phyloP scores from a whole-genome alignment of 2,329 filamentous ascomycete species.

The Pseudogymnoascus sp. region DNA sequence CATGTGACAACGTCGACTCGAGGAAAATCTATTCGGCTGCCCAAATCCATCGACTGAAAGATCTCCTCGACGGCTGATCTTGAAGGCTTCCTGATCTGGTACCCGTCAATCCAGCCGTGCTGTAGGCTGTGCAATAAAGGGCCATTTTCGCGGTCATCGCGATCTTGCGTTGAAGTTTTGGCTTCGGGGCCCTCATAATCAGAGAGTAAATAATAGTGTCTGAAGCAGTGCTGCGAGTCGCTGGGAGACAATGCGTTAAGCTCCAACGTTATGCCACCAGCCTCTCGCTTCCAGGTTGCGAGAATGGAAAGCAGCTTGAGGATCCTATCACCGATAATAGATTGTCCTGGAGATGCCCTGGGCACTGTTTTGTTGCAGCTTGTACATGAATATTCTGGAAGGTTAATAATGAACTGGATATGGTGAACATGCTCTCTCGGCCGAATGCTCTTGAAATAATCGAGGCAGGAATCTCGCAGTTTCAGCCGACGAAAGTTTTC shows the following conservation, averaged over 20 bases:
- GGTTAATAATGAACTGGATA: slow-evolving; percentile 26
- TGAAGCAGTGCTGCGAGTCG: slow-evolving; percentile 30
- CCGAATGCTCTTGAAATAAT: slow-evolving; percentile 6
- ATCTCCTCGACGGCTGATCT: slow-evolving; percentile 20
- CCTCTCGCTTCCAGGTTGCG: slow-evolving; percentile 22
- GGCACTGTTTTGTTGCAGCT: slow-evolving; percentile 6
- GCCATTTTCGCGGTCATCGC: neutral
- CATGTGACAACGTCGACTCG: slow-evolving; percentile 24
- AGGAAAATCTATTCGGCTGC: slow-evolving; percentile 17
- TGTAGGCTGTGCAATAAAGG: slow-evolving; percentile 19
- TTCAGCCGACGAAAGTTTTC: neutral
- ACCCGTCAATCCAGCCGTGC: slow-evolving; percentile 28
- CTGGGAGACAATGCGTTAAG: slow-evolving; percentile 29
- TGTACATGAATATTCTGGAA: slow-evolving; percentile 22
- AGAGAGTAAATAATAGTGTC: slow-evolving; percentile 21
- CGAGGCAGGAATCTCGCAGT: neutral
- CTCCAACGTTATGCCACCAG: slow-evolving; percentile 26
- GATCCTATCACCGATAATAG: neutral
- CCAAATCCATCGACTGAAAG: slow-evolving; percentile 17
- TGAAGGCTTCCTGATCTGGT: slow-evolving; percentile 20
- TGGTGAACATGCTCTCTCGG: slow-evolving; percentile 23
- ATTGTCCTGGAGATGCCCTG: neutral
- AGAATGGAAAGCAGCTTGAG: slow-evolving; percentile 25
- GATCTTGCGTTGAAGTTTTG: slow-evolving; percentile 1
- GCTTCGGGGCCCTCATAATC: slow-evolving; percentile 18